Conservation (phyloP, 2,329 filamentous ascomycete genomes). For the Talaromyces sp. region DNA sequence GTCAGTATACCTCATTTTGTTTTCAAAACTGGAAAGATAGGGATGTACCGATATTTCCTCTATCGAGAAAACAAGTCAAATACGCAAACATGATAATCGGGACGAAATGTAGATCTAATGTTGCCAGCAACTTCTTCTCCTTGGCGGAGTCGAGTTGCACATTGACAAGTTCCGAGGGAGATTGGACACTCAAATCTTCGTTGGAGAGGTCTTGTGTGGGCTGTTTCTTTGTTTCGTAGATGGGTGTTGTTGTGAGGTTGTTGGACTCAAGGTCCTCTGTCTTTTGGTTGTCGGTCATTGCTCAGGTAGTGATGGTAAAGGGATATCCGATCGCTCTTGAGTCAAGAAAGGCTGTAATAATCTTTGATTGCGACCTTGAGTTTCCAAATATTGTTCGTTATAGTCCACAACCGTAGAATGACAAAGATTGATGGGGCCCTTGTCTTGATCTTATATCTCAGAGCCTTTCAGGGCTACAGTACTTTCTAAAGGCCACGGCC, state of each 20-base stretch:
- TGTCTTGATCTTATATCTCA: neutral
- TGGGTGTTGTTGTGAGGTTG: neutral
- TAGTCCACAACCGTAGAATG: neutral
- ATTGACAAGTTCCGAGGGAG: conserved; percentile 20
- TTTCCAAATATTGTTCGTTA: neutral
- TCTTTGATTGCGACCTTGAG: neutral
- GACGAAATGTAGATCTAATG: conserved; percentile 48
- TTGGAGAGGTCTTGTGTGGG: neutral
- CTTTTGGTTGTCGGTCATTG: neutral
- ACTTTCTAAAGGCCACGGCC: no score
- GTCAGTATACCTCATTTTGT: neutral
- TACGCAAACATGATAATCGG: conserved; percentile 57
- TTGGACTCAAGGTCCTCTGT: neutral
- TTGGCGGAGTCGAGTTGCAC: conserved; percentile 42
- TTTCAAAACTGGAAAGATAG: no score
- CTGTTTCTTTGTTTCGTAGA: neutral
- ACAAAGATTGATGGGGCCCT: neutral
- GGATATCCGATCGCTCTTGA: neutral
- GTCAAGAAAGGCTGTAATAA: neutral
- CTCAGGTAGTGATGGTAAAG: no score
- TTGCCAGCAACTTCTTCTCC: conserved; percentile 47
- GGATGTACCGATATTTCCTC: conserved; percentile 49
- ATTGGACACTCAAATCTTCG: conserved; percentile 18
- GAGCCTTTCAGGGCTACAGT: no score
- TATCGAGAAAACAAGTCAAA: conserved; percentile 54